Evolutionary conservation across 768 basidiomycete species (phyloP).

Genomic region (Mycena chlorophos): DNA sequence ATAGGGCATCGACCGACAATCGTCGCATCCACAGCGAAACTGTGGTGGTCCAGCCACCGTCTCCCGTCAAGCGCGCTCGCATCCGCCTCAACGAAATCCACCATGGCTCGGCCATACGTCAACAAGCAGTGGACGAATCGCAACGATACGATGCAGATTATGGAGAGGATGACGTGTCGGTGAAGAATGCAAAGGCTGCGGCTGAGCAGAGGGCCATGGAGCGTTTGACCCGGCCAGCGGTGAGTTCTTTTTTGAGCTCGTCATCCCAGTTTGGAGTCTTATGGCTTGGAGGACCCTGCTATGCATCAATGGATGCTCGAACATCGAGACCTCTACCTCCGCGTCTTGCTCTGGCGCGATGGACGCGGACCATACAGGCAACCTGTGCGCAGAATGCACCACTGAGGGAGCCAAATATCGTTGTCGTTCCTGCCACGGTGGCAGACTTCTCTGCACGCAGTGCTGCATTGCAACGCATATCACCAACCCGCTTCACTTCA

Average conservation of each 20-base stretch:
- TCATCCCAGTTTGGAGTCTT: neutral
- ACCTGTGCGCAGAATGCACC: neutral
- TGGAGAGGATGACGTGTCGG: too few relatives aligned
- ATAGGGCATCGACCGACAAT: neutral
- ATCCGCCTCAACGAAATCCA: too few relatives aligned
- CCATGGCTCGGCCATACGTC: neutral
- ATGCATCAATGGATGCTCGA: neutral
- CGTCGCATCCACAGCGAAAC: neutral
- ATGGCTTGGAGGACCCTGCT: neutral
- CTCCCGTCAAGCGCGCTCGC: neutral
- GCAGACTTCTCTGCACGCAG: conserved; percentile 1
- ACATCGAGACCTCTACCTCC: neutral
- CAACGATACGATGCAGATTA: too few relatives aligned
- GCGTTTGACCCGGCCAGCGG: too few relatives aligned
- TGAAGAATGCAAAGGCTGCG: too few relatives aligned
- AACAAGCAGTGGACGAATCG: neutral
- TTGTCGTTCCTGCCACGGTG: neutral
- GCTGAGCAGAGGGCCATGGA: too few relatives aligned
- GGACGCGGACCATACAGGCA: neutral
- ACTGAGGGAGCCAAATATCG: neutral
- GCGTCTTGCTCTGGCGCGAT: neutral
- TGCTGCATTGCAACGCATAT: conserved; percentile 13
- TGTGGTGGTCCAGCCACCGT: neutral
- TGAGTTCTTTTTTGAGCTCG: neutral
- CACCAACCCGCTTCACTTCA: conserved; percentile 16